A percentile compares a stretch with the other conserved stretches of the same genome.
Evolutionary conservation across 2,329 filamentous ascomycete genomes (phyloP).

Genomic region (Aspergillus hiratsukae): DNA sequence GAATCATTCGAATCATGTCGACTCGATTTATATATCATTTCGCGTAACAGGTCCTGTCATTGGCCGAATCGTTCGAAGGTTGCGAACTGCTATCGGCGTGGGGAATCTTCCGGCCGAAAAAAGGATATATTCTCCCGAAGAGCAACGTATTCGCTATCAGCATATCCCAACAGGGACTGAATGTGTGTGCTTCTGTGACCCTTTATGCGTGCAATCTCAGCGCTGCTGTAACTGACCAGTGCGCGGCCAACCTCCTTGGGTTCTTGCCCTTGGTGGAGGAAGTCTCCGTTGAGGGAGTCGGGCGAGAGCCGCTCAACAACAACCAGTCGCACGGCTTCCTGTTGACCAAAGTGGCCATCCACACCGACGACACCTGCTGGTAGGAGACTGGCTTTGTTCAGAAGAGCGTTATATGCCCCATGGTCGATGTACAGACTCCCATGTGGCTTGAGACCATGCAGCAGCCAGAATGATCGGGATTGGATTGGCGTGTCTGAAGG

Average conservation of each 20-base stretch:
- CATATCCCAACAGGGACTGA: slow-evolving; percentile 74
- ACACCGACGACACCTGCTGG: slow-evolving; percentile 89
- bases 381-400: slow-evolving; percentile 79
- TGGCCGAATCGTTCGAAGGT: neutral
- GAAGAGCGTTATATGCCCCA: slow-evolving; percentile 77
- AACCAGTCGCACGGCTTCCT: slow-evolving; percentile 83
- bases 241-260: slow-evolving; percentile 78
- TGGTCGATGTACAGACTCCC: slow-evolving; percentile 89
- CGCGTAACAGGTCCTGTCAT: neutral
- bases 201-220: slow-evolving; percentile 78
- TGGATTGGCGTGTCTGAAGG: slow-evolving; percentile 79
- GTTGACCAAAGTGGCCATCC: slow-evolving; percentile 80
- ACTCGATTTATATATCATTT: neutral
- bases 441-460: slow-evolving; percentile 85
- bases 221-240: slow-evolving; percentile 86
- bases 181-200: slow-evolving; percentile 82
- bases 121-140: slow-evolving; percentile 83
- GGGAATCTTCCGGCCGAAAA: slow-evolving; percentile 39
- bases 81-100: slow-evolving; percentile 3
- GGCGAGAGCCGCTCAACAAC: slow-evolving; percentile 62
- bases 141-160: slow-evolving; percentile 91
- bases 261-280: slow-evolving; percentile 33
- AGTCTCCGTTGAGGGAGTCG: slow-evolving; percentile 39
- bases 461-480: slow-evolving; percentile 94
- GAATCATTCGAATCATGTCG: neutral